Conservation (phyloP, 805 yeast species). For the Wickerhamiella qilinensis region DNA sequence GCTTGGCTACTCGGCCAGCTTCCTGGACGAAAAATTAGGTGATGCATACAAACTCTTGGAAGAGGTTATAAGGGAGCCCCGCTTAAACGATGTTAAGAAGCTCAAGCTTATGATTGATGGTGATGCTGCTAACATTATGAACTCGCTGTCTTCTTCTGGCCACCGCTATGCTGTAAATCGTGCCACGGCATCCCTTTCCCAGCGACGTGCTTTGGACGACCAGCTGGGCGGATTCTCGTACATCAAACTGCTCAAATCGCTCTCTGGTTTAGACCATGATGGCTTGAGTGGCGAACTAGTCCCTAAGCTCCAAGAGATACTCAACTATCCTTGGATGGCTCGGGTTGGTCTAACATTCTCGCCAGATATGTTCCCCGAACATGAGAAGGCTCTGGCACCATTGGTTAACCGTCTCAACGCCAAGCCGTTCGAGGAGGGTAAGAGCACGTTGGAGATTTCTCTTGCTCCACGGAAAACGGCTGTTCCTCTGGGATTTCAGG, state of each 20-base stretch:
- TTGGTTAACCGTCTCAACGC: conserved; percentile 3
- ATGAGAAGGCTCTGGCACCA: conserved; percentile 2
- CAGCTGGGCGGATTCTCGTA: conserved; percentile 61
- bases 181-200: conserved; percentile 48
- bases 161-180: conserved; percentile 64
- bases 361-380: conserved; percentile 10
- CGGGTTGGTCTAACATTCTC: conserved; percentile 17
- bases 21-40: conserved; percentile 41
- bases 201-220: conserved; percentile 46
- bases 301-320: conserved; percentile 35
- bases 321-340: conserved; percentile 10
- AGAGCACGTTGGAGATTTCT: conserved; percentile 1
- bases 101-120: conserved; percentile 57
- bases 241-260: conserved; percentile 46
- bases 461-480: conserved; percentile 25
- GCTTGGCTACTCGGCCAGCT: conserved; percentile 10
- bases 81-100: conserved; percentile 50
- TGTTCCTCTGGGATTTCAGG: conserved; percentile 72
- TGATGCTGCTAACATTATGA: conserved; percentile 59
- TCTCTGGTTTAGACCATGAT: conserved; percentile 37
- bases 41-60: conserved; percentile 50
- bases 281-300: conserved; percentile 37
- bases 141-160: conserved; percentile 73
- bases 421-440: conserved; percentile 1
- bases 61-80: conserved; percentile 53